Base-by-base conservation (phyloP, 805 yeast species). In the Wickerhamiella cacticola region DNA sequence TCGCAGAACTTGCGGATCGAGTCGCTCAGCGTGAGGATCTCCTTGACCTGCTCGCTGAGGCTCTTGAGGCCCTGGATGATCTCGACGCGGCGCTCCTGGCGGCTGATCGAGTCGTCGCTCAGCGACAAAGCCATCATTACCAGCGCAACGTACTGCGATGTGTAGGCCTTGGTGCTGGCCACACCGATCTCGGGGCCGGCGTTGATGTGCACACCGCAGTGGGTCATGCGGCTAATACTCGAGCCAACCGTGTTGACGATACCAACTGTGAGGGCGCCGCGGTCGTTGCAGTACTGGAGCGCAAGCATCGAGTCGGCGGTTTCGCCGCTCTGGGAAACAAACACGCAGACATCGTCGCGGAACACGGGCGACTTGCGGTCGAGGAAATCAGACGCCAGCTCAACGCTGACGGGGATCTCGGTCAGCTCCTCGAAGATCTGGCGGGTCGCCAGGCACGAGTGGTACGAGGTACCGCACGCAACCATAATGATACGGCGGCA, bases 171-270 rank as follows among this genome's bases (percentile, higher is more conserved):
- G 42, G 99, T 92, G 10, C 96, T 87, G 9, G 99, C 99, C 57
- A 92, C 99, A 67, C 98, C 97, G 55, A 92, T 92, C 69, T 92
- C 99, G 41, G 98, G 98, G 55, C 99, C 99, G 43, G 98, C 98
- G 63, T 92, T 92, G 64, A 92, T 88, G 66, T 92, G 99, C 49
- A 92, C 96, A 77, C 99, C 99, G 73, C 98, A 92, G 68, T 88
- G 95, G 19, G 99, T 92, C 62, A 79, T 87, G 69, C 99, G 80
- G 5, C 97, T 89, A 66, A 92, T 86, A 36, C 92, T 79, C 4
- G 98, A 92, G 61, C 99, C 99, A 38, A 92, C 99, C 56, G 88
- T 76, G 73, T 92, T 92, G 53, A 92, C 98, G 61, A 92, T 84
- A 69, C 99, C 99, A 50, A 92, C 92, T 24, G 96, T 87, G 56